A percentile compares a stretch with the other conserved stretches of the same genome.
phyloP scores from a whole-genome alignment of 192 early-diverging fungal species.

The Backusella circina region DNA sequence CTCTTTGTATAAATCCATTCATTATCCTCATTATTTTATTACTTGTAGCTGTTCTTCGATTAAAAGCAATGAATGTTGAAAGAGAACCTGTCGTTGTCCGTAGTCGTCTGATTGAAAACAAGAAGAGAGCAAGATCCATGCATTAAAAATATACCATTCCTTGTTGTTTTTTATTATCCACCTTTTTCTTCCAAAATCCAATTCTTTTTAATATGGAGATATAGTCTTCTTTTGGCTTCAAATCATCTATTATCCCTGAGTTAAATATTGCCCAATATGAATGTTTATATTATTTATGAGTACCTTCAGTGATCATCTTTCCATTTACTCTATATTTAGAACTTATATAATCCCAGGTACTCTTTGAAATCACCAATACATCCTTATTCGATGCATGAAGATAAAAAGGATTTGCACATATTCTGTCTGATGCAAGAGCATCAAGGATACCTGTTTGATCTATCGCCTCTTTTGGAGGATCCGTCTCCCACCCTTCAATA shows the following conservation, averaged over 20 bases:
- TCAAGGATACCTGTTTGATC: neutral
- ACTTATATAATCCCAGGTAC: neutral
- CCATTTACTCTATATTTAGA: neutral
- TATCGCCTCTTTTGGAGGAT: neutral
- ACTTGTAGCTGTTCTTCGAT: conserved; percentile 9
- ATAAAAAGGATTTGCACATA: conserved; percentile 7
- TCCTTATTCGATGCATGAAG: neutral
- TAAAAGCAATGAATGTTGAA: conserved; percentile 16
- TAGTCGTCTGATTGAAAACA: neutral
- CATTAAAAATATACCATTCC: conserved; percentile 1
- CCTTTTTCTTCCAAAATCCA: neutral
- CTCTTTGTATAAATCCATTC: neutral
- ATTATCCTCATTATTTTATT: neutral
- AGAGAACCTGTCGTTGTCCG: conserved; percentile 13
- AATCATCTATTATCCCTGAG: neutral
- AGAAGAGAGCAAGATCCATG: conserved; percentile 24
- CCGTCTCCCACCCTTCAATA: conserved; percentile 12
- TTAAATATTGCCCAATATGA: no score
- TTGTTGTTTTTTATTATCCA: neutral
- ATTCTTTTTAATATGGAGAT: conserved; percentile 1
- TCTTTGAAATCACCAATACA: neutral
- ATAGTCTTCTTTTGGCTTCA: neutral
- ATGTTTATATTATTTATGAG: neutral
- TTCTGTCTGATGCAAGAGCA: neutral
- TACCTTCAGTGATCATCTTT: conserved; percentile 1